Evolutionary conservation across 2,329 filamentous ascomycete species (phyloP).

Genomic region (Daldinia sp.): DNA sequence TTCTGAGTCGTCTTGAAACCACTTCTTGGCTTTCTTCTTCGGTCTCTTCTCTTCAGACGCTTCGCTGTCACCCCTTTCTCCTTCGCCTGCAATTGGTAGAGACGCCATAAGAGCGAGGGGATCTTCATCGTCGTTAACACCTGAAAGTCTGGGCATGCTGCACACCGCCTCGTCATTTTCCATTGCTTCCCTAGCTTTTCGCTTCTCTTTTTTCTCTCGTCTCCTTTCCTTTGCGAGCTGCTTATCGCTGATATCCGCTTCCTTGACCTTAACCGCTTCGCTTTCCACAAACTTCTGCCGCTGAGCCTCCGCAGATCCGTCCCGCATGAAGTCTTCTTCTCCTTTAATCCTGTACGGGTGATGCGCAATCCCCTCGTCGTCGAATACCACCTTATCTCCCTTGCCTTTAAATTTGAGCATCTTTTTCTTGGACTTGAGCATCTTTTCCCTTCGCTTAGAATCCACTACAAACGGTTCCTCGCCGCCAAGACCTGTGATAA

Average conservation of each 20-base stretch:
- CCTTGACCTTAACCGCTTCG: constrained; percentile 77
- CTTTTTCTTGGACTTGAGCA: constrained; percentile 95
- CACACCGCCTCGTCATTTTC: constrained; percentile 55
- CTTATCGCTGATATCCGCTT: constrained; percentile 87
- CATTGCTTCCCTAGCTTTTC: constrained; percentile 73
- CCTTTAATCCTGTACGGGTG: constrained; percentile 89
- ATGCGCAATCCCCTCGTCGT: constrained; percentile 89
- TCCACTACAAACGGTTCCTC: constrained; percentile 85
- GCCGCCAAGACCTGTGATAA: constrained; percentile 74
- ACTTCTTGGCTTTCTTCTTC: constrained; percentile 79
- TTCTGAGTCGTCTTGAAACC: constrained; percentile 77
- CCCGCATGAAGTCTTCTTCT: constrained; percentile 81
- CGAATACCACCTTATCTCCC: constrained; percentile 87
- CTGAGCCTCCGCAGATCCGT: constrained; percentile 81
- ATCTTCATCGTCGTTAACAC: constrained; percentile 62
- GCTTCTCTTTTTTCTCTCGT: constrained; percentile 79
- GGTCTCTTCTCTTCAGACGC: constrained; percentile 59
- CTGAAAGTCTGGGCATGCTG: constrained; percentile 54
- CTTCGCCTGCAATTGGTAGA: constrained; percentile 62
- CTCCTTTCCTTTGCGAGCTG: constrained; percentile 81
- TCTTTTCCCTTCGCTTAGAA: constrained; percentile 93
- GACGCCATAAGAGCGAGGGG: constrained; percentile 69
- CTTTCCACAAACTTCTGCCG: constrained; percentile 80
- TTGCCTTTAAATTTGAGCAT: constrained; percentile 90
- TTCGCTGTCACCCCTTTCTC: constrained; percentile 48